Percentiles rank a stretch among this genome's conserved stretches.
Evolutionary conservation across 495 filamentous ascomycete genomes (phyloP).

Genomic region (Thermochaetoides thermophila): DNA sequence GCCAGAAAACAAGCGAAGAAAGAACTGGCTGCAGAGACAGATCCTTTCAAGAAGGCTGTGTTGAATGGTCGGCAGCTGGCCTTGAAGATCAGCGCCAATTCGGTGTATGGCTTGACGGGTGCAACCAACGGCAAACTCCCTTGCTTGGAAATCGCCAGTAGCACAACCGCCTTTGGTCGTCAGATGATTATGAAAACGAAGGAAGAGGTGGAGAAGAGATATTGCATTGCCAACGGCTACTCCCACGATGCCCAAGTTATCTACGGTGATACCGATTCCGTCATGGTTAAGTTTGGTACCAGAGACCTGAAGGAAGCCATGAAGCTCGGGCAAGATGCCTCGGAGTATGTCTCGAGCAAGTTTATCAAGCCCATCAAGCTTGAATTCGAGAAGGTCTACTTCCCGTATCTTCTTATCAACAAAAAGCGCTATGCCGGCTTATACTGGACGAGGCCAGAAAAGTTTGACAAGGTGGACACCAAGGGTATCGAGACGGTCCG

Average conservation of each 20-base stretch:
- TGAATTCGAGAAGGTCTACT: constrained; percentile 99
- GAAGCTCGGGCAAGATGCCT: constrained; percentile 86
- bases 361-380: constrained; percentile 95
- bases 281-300: constrained; percentile 98
- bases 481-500: constrained; percentile 98
- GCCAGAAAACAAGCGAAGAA: constrained; percentile 89
- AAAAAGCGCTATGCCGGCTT: constrained; percentile 98
- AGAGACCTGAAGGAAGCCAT: constrained; percentile 72
- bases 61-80: constrained; percentile 94
- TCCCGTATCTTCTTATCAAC: constrained; percentile 96
- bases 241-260: constrained; percentile 88
- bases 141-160: constrained; percentile 88
- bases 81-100: constrained; percentile 93
- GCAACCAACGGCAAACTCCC: constrained; percentile 92
- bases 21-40: constrained; percentile 80
- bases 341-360: constrained; percentile 72
- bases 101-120: constrained; percentile 93
- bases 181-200: constrained; percentile 99
- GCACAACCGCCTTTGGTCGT: constrained; percentile 86
- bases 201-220: constrained; percentile 73
- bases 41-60: constrained; percentile 94
- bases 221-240: constrained; percentile 89
- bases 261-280: constrained; percentile 97
- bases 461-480: constrained; percentile 98
- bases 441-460: constrained; percentile 90